Evolutionary conservation across 805 yeast genomes (phyloP).

Genomic region (Candida xiaguanensis): DNA sequence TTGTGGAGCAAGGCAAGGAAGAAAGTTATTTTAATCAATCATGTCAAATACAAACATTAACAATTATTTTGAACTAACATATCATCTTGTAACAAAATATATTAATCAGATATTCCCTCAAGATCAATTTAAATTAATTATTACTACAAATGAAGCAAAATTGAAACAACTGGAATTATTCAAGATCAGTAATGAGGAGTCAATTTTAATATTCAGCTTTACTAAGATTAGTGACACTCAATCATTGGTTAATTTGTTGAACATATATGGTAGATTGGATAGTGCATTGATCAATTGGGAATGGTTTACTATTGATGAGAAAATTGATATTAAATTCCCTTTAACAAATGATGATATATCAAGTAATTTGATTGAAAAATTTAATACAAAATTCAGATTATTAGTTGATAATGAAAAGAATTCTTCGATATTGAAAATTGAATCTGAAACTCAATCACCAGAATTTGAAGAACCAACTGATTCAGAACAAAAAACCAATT

Average conservation of each 20-base stretch:
- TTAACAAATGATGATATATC: constrained; percentile 18
- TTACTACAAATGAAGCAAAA: constrained; percentile 6
- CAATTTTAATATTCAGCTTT: constrained; percentile 9
- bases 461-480: constrained; percentile 7
- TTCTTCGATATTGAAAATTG: constrained; percentile 7
- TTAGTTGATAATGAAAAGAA: constrained; percentile 9
- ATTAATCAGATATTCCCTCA: constrained; percentile 14
- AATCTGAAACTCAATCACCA: constrained; percentile 5
- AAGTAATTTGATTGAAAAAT: constrained; percentile 16
- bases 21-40: not conserved
- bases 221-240: constrained; percentile 9
- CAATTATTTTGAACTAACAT: constrained; percentile 20
- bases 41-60: constrained; percentile 8
- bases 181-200: constrained; percentile 1
- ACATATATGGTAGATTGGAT: constrained; percentile 14
- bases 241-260: constrained; percentile 10
- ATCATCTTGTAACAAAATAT: constrained; percentile 18
- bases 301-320: constrained; percentile 10
- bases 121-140: constrained; percentile 8
- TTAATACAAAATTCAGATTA: constrained; percentile 15
- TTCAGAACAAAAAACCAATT: constrained; percentile 5
- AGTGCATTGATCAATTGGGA: constrained; percentile 23
- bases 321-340: constrained; percentile 17
- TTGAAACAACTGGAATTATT: constrained; percentile 14
- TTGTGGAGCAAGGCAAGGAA: constrained; percentile 3